A percentile compares a stretch with the other conserved stretches of the same genome.
phyloP scores from a whole-genome alignment of 2,329 filamentous ascomycete species.

The Ophiocordyceps camponoti-floridani region DNA sequence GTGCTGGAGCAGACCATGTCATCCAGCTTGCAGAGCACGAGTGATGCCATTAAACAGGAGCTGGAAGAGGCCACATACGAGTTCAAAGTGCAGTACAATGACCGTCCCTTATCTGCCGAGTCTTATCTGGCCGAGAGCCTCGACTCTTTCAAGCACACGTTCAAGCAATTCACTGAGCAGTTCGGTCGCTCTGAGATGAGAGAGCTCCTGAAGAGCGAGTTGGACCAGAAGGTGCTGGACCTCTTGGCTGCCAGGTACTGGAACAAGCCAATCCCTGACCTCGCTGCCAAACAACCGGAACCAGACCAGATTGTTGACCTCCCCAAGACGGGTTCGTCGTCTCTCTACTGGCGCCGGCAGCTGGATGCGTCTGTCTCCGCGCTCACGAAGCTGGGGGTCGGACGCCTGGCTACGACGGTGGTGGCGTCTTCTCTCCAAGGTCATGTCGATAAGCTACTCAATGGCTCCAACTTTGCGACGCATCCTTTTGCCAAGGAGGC shows the following conservation, averaged over 20 bases:
- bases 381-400: slow-evolving; percentile 86
- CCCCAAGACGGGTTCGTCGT: slow-evolving; percentile 69
- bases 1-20: slow-evolving; percentile 97
- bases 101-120: slow-evolving; percentile 82
- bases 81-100: slow-evolving; percentile 99
- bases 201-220: slow-evolving; percentile 73
- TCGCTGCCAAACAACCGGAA: slow-evolving; percentile 48
- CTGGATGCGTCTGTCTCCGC: slow-evolving; percentile 82
- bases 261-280: slow-evolving; percentile 85
- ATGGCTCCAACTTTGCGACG: slow-evolving; percentile 65
- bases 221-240: slow-evolving; percentile 90
- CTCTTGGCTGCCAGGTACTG: slow-evolving; percentile 86
- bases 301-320: slow-evolving; percentile 59
- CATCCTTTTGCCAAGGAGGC: slow-evolving; percentile 86
- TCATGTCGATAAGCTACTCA: slow-evolving; percentile 63
- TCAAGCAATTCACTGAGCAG: slow-evolving; percentile 78
- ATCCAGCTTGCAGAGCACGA: slow-evolving; percentile 70
- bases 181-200: slow-evolving; percentile 85
- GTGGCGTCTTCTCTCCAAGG: slow-evolving; percentile 76
- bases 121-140: slow-evolving; percentile 91
- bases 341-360: slow-evolving; percentile 83
- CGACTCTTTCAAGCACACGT: slow-evolving; percentile 93
- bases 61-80: slow-evolving; percentile 94
- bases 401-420: slow-evolving; percentile 78
- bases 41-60: slow-evolving; percentile 84